A percentile compares a stretch with the other conserved stretches of the same genome.
Conservation (phyloP, 2,329 filamentous ascomycete genomes). For the Conoideocrella luteorostrata region DNA sequence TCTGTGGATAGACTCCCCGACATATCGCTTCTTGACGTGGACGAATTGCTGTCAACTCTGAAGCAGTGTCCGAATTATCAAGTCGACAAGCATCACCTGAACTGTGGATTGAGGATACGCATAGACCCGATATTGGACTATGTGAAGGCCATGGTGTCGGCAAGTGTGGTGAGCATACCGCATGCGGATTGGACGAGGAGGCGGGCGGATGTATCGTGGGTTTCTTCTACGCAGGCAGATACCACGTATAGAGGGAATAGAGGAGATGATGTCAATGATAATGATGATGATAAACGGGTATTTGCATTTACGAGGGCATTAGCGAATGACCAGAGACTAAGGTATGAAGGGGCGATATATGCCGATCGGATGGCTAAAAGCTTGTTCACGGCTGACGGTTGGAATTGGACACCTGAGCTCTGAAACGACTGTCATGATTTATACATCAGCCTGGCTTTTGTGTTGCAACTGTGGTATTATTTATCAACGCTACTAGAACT, state of each 20-base stretch:
- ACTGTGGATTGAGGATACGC: slow-evolving; percentile 63
- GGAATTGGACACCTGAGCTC: slow-evolving; percentile 53
- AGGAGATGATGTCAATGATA: slow-evolving; percentile 13
- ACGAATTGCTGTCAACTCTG: slow-evolving; percentile 52
- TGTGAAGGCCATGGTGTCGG: slow-evolving; percentile 50
- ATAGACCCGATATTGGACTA: slow-evolving; percentile 61
- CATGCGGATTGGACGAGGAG: slow-evolving; percentile 40
- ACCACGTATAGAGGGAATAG: slow-evolving; percentile 8
- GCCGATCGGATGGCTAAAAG: slow-evolving; percentile 43
- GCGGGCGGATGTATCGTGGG: slow-evolving; percentile 35
- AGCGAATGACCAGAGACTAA: slow-evolving; percentile 43
- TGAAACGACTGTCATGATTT: slow-evolving; percentile 12
- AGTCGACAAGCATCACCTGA: slow-evolving; percentile 64
- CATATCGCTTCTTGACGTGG: slow-evolving; percentile 53
- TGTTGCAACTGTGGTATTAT: too few relatives aligned
- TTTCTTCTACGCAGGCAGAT: slow-evolving; percentile 14
- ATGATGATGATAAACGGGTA: slow-evolving; percentile 12
- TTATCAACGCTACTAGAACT: too few relatives aligned
- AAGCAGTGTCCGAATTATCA: slow-evolving; percentile 66
- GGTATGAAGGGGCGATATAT: slow-evolving; percentile 42
- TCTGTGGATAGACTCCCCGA: slow-evolving; percentile 40
- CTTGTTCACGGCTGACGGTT: slow-evolving; percentile 50
- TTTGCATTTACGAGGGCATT: slow-evolving; percentile 48
- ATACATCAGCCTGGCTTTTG: not conserved
- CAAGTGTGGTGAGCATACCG: slow-evolving; percentile 37